Conservation (phyloP, 352 stramenopile species). For the Globisporangium camurandrum region DNA sequence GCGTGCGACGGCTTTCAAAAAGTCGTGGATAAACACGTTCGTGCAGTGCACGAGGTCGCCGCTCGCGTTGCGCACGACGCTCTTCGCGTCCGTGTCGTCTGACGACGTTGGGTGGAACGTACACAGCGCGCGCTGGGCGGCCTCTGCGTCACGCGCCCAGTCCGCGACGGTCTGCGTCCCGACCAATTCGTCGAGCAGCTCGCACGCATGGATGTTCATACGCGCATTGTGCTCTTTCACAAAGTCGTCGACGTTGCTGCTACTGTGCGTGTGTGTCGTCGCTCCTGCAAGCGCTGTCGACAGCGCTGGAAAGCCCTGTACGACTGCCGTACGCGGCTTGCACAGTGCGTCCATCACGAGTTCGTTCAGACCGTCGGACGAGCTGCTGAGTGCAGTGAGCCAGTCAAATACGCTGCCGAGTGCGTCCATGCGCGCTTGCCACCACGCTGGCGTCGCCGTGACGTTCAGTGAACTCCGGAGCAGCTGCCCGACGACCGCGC, state of each 20-base stretch:
- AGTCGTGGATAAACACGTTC: constrained; percentile 75
- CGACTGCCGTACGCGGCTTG: constrained; percentile 29
- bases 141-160: constrained; percentile 27
- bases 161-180: constrained; percentile 1
- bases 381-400: constrained; percentile 58
- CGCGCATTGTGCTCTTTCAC: constrained; percentile 17
- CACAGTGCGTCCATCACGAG: constrained; percentile 59
- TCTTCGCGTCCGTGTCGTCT: constrained; percentile 7
- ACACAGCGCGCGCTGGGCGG: constrained; percentile 22
- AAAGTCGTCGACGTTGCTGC: constrained; percentile 12
- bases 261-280: constrained; percentile 3
- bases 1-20: constrained; percentile 54
- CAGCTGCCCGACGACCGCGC: constrained; percentile 37
- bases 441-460: constrained; percentile 59
- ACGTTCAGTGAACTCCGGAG: constrained; percentile 60
- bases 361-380: constrained; percentile 62
- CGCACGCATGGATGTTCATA: constrained; percentile 10
- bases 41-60: constrained; percentile 30
- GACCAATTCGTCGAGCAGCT: constrained; percentile 7
- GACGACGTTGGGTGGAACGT: constrained; percentile 15
- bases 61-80: constrained; percentile 19
- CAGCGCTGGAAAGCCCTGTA: constrained; percentile 27
- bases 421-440: constrained; percentile 52
- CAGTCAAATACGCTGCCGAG: constrained; percentile 56
- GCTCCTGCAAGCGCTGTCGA: constrained; percentile 18